Evolutionary conservation across 805 yeast genomes (phyloP).

Genomic region (Kuraishia piskuri): DNA sequence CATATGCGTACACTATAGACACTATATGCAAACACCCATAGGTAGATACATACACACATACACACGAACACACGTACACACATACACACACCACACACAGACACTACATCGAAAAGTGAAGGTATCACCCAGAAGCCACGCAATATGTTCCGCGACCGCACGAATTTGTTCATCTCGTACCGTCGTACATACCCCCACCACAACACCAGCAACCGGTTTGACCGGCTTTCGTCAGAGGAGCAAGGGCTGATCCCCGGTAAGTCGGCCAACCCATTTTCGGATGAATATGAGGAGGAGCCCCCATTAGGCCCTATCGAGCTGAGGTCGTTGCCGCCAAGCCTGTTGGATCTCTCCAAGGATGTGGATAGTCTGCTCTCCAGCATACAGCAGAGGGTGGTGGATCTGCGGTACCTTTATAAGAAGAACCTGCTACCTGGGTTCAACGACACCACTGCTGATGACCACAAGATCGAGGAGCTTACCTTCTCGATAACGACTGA

Average conservation of each 20-base stretch:
- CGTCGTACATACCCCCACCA: constrained; percentile 83
- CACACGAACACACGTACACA: too few species aligned
- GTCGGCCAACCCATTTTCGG: constrained; percentile 16
- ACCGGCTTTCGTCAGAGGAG: constrained; percentile 41
- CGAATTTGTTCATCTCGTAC: constrained; percentile 84
- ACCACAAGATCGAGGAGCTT: constrained; percentile 68
- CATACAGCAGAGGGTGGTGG: constrained; percentile 46
- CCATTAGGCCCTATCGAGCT: constrained; percentile 38
- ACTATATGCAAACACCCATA: too few species aligned
- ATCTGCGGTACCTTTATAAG: constrained; percentile 63
- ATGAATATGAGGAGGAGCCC: constrained; percentile 15
- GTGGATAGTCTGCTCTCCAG: constrained; percentile 54
- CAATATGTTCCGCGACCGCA: constrained; percentile 83
- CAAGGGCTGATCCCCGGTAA: constrained; percentile 39
- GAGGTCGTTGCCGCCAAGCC: constrained; percentile 65
- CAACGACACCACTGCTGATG: constrained; percentile 70
- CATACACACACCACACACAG: too few species aligned
- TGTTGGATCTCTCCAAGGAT: constrained; percentile 65
- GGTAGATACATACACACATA: not conserved
- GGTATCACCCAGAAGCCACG: too few species aligned
- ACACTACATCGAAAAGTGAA: not conserved
- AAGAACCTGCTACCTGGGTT: constrained; percentile 83
- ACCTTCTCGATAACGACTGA: constrained; percentile 66
- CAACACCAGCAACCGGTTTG: constrained; percentile 23
- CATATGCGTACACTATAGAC: too few species aligned